These are phyloP conservation scores for Saturnispora galanensis DNA, from an alignment of 805 yeast genomes.

Conservation along the genomic window DNA sequence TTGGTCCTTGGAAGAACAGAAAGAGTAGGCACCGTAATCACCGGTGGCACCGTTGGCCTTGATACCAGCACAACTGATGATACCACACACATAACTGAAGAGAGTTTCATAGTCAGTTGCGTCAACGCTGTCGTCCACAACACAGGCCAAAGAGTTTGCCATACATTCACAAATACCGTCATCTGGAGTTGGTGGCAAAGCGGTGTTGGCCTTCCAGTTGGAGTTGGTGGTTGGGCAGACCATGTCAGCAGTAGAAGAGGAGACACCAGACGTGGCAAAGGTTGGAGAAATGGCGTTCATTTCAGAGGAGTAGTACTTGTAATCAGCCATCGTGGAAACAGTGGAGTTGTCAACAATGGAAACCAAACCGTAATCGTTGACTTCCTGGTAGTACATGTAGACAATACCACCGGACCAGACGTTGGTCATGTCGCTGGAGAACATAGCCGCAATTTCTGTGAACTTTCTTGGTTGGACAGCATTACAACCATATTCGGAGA, in stretches of 20 bases:
- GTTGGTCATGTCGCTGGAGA: slow-evolving; percentile 63
- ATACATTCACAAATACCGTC: slow-evolving; percentile 55
- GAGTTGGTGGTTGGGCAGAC: slow-evolving; percentile 51
- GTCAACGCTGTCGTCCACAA: slow-evolving; percentile 44
- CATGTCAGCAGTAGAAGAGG: slow-evolving; percentile 35
- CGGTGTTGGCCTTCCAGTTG: slow-evolving; percentile 59
- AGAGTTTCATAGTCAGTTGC: slow-evolving; percentile 49
- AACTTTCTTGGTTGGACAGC: slow-evolving; percentile 63
- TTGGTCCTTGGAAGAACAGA: slow-evolving; percentile 57
- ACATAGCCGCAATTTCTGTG: slow-evolving; percentile 63
- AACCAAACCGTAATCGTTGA: slow-evolving; percentile 74
- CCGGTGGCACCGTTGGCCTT: slow-evolving; percentile 54
- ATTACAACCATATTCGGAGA: slow-evolving; percentile 88
- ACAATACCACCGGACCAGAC: slow-evolving; percentile 95
- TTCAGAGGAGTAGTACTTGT: slow-evolving; percentile 50
- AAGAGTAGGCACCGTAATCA: slow-evolving; percentile 61
- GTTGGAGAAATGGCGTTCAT: slow-evolving; percentile 47
- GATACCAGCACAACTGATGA: slow-evolving; percentile 49
- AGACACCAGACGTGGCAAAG: slow-evolving; percentile 31
- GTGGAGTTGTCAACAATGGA: slow-evolving; percentile 33
- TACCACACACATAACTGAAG: slow-evolving; percentile 48
- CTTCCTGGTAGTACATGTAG: slow-evolving; percentile 84
- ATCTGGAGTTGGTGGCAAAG: slow-evolving; percentile 74
- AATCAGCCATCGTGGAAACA: slow-evolving; percentile 57
- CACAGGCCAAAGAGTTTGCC: slow-evolving; percentile 46